These are phyloP conservation scores for Pythium sukuiense DNA, from an alignment of 352 stramenopile genomes.

Conservation along the genomic window DNA sequence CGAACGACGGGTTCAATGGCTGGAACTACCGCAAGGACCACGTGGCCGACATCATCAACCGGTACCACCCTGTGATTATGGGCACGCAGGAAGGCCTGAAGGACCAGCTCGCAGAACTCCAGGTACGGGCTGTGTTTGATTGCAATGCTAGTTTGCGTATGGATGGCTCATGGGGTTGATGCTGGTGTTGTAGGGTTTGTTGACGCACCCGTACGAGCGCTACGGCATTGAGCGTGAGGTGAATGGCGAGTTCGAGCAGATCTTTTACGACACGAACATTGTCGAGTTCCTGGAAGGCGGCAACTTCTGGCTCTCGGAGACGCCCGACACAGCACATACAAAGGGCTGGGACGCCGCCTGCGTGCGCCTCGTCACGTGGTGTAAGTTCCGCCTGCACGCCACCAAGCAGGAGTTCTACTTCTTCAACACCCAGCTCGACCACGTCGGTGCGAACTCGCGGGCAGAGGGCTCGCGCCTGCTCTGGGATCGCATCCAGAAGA, in stretches of 20 bases:
- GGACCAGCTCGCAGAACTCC: conserved; percentile 37
- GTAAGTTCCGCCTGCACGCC: conserved; percentile 30
- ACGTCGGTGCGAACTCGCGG: conserved; percentile 31
- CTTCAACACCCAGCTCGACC: conserved; percentile 47
- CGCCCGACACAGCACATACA: conserved; percentile 27
- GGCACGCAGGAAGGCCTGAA: conserved; percentile 44
- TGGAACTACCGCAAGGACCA: conserved; percentile 39
- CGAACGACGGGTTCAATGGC: conserved; percentile 35
- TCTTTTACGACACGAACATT: conserved; percentile 41
- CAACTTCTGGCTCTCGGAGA: conserved; percentile 47
- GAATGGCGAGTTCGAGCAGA: conserved; percentile 41
- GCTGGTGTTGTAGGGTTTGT: conserved; percentile 13
- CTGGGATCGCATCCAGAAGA: conserved; percentile 34
- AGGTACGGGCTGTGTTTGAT: conserved; percentile 4
- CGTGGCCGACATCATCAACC: conserved; percentile 40
- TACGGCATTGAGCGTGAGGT: conserved; percentile 36
- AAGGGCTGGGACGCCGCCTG: conserved; percentile 34
- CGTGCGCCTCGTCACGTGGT: conserved; percentile 41
- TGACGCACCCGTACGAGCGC: conserved; percentile 36
- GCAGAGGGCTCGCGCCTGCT: conserved; percentile 31
- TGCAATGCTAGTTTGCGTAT: neutral
- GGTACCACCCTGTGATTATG: conserved; percentile 39
- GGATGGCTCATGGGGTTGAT: neutral
- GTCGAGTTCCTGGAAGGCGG: conserved; percentile 37
- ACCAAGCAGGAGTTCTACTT: conserved; percentile 42